Conservation (phyloP, 352 stramenopile species). For the Globisporangium rhizosaccharum region DNA sequence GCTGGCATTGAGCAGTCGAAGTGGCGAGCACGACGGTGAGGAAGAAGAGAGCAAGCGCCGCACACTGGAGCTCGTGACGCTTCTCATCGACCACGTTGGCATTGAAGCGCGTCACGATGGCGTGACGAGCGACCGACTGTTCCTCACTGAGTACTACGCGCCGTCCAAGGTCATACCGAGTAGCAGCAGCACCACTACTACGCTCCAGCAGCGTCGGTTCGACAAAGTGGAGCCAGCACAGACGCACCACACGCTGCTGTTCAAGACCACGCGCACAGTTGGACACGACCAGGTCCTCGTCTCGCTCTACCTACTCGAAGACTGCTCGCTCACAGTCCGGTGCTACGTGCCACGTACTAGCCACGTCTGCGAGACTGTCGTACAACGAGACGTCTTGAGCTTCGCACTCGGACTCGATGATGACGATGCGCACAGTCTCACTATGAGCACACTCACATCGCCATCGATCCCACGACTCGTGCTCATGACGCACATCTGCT, state of each 20-base stretch:
- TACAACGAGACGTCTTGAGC: slow-evolving; percentile 11
- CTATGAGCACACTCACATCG: background rate
- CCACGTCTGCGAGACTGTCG: slow-evolving; percentile 12
- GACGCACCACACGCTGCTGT: slow-evolving; percentile 17
- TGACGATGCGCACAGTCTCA: background rate
- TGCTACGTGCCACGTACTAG: slow-evolving; percentile 53
- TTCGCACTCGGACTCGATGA: slow-evolving; percentile 16
- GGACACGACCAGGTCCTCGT: slow-evolving; percentile 31
- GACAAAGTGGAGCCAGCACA: too few species aligned
- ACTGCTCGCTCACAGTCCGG: slow-evolving; percentile 15
- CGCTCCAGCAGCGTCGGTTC: too few species aligned
- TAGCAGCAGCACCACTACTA: background rate
- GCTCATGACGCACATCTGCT: slow-evolving; percentile 36
- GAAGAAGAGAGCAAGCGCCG: background rate
- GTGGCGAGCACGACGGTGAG: background rate
- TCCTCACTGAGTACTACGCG: slow-evolving; percentile 35
- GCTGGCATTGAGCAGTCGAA: background rate
- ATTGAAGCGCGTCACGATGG: slow-evolving; percentile 50
- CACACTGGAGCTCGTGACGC: slow-evolving; percentile 23
- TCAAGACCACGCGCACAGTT: slow-evolving; percentile 46
- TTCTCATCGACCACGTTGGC: slow-evolving; percentile 49
- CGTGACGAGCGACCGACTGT: slow-evolving; percentile 30
- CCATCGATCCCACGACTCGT: slow-evolving; percentile 8
- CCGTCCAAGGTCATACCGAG: background rate
- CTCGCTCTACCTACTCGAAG: slow-evolving; percentile 17